phyloP scores from a whole-genome alignment of 2,329 filamentous ascomycete species.

The Chalara sp. region DNA sequence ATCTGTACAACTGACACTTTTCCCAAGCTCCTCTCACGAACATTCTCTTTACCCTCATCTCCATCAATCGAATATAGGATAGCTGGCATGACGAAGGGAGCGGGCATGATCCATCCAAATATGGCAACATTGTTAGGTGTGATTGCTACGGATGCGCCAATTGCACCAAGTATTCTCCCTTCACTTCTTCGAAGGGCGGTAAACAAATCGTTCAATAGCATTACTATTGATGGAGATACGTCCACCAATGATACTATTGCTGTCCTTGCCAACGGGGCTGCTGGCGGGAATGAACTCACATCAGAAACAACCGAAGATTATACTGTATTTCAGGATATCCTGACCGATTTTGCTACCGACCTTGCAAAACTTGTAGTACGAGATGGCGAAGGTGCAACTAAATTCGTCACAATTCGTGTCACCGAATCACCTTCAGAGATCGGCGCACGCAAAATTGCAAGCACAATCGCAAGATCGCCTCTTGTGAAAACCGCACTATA shows the following conservation, averaged over 20 bases:
- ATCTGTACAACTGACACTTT: conserved; percentile 98
- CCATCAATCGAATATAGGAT: conserved; percentile 70
- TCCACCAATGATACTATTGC: conserved; percentile 96
- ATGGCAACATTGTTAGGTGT: conserved; percentile 92
- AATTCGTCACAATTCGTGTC: conserved; percentile 92
- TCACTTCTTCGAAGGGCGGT: conserved; percentile 67
- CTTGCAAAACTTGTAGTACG: conserved; percentile 90
- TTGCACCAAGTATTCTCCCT: conserved; percentile 61
- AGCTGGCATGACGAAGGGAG: conserved; percentile 92
- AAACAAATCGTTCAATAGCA: conserved; percentile 87
- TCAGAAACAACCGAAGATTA: conserved; percentile 55
- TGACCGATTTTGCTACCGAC: conserved; percentile 74
- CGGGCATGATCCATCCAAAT: conserved; percentile 97
- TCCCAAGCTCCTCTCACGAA: conserved; percentile 80
- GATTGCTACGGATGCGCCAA: conserved; percentile 83
- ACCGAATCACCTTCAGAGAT: conserved; percentile 62
- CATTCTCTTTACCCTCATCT: conserved; percentile 77
- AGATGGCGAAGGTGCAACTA: conserved; percentile 95
- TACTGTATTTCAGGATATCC: conserved; percentile 58
- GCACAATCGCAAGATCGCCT: conserved; percentile 82
- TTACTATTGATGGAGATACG: conserved; percentile 94
- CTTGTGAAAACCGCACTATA: conserved; percentile 97
- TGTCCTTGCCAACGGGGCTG: conserved; percentile 90
- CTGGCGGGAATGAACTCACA: conserved; percentile 60
- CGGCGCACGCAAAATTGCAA: conserved; percentile 73